Percentiles rank a stretch among this genome's conserved stretches.
Conservation (phyloP, 228 moss, liverwort and hornwort genomes). For the Sphagnum magellanicum region DNA sequence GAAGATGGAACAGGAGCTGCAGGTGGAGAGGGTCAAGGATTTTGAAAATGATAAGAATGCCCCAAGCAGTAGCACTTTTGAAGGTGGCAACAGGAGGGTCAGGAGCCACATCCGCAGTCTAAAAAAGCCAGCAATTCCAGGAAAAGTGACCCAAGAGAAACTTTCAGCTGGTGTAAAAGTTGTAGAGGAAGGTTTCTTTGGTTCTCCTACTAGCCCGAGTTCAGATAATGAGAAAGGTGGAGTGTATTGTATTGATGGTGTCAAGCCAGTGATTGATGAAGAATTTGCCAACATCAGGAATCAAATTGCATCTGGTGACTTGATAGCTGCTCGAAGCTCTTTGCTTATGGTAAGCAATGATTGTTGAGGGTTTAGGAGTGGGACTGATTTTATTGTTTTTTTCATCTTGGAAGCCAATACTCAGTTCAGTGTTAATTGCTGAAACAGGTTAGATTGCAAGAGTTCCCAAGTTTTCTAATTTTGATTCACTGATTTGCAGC, state of each 20-base stretch:
- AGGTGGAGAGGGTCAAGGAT: constrained; percentile 47
- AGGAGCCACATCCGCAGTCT: constrained; percentile 20
- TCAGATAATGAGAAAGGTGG: not conserved
- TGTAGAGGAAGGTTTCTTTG: not conserved
- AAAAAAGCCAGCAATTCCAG: constrained; percentile 16
- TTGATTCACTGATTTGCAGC: constrained; percentile 23
- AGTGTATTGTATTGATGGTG: not conserved
- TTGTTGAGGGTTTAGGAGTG: not conserved
- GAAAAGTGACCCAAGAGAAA: not conserved
- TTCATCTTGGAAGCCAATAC: not conserved
- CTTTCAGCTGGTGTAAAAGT: not conserved
- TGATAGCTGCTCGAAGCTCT: constrained; percentile 29
- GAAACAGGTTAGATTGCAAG: not conserved
- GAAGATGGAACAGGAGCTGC: constrained; percentile 29
- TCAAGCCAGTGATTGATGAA: constrained; percentile 21
- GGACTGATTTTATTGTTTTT: not conserved
- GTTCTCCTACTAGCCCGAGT: not conserved
- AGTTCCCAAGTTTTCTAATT: not conserved
- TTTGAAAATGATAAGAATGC: constrained; percentile 24
- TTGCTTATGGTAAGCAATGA: constrained; percentile 37
- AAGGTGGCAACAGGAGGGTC: not conserved
- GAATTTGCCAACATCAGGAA: constrained; percentile 41
- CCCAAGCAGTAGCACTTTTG: constrained; percentile 29
- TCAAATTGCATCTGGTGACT: constrained; percentile 38
- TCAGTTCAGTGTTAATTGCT: no score